Evolutionary conservation across 805 yeast species (phyloP).

Genomic region (Saccharomyces eubayanus): DNA sequence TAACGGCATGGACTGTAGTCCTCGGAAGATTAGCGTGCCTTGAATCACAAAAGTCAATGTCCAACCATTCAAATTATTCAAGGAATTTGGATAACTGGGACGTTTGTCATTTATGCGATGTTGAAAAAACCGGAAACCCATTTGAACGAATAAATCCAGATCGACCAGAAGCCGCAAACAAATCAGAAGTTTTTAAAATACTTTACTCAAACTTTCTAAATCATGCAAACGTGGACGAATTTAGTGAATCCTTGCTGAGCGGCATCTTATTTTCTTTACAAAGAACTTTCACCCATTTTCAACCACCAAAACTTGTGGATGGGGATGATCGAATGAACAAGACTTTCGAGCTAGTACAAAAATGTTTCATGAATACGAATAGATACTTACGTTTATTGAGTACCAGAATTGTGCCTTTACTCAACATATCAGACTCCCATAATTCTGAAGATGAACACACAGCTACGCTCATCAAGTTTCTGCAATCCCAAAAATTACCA

Average conservation of each 20-base stretch:
- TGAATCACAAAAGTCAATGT: conserved; percentile 4
- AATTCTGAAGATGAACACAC: conserved; percentile 38
- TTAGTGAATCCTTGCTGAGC: conserved; percentile 31
- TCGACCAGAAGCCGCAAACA: conserved; percentile 23
- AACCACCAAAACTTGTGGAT: conserved; percentile 36
- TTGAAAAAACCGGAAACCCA: conserved; percentile 6
- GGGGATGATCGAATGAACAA: background rate
- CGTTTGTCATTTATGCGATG: conserved; percentile 20
- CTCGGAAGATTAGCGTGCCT: conserved; percentile 20
- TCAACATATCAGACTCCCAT: conserved; percentile 34
- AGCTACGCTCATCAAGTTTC: conserved; percentile 35
- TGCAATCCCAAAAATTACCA: conserved; percentile 32
- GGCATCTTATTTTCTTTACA: conserved; percentile 39
- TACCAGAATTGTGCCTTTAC: conserved; percentile 46
- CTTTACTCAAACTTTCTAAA: conserved; percentile 21
- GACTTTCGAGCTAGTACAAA: conserved; percentile 35
- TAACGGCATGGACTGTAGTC: conserved; percentile 14
- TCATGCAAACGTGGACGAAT: conserved; percentile 16
- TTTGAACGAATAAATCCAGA: conserved; percentile 19
- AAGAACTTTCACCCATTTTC: conserved; percentile 44
- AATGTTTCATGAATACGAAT: conserved; percentile 35
- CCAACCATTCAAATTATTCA: background rate
- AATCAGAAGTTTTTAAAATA: conserved; percentile 21
- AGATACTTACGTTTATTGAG: conserved; percentile 51
- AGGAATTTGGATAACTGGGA: conserved; percentile 5